Evolutionary conservation across 129 eudicot genomes (phyloP).

Genomic region (Calendula officinalis): DNA sequence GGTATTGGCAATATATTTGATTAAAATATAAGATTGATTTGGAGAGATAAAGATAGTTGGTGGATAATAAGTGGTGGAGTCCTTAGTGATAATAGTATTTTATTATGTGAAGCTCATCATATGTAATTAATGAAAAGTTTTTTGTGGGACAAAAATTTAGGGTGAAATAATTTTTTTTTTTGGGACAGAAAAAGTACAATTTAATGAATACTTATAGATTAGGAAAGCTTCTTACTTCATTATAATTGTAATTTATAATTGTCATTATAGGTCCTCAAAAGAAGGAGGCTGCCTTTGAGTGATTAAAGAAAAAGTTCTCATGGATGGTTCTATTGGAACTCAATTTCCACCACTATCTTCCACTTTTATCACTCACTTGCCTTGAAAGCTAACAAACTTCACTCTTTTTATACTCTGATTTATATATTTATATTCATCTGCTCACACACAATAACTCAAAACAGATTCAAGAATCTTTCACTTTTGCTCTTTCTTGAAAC

Average conservation of each 20-base stretch:
- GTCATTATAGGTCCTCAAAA: not conserved
- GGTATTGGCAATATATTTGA: too few species aligned
- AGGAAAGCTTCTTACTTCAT: not conserved
- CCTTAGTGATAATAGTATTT: too few species aligned
- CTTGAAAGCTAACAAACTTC: slow-evolving; percentile 40
- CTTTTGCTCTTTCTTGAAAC: slow-evolving; percentile 5
- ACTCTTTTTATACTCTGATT: slow-evolving; percentile 19
- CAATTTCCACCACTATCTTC: slow-evolving; percentile 17
- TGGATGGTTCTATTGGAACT: slow-evolving; percentile 22
- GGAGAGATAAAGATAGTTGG: too few species aligned
- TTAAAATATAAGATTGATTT: too few species aligned
- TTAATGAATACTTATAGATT: not conserved
- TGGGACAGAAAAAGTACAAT: not conserved
- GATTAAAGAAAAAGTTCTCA: not conserved
- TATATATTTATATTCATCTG: not conserved
- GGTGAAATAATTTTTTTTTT: too few species aligned
- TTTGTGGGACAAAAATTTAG: too few species aligned
- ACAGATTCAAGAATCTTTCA: slow-evolving; percentile 26
- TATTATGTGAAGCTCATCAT: too few species aligned
- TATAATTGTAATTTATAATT: not conserved
- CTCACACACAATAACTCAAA: slow-evolving; percentile 2
- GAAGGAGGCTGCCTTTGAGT: not conserved
- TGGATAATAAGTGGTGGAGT: too few species aligned
- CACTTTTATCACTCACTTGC: slow-evolving; percentile 35
- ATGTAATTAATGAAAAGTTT: too few species aligned